These are phyloP conservation scores for Berberis vulgaris DNA, from an alignment of 164 flowering plant genomes.

Conservation along the genomic window DNA sequence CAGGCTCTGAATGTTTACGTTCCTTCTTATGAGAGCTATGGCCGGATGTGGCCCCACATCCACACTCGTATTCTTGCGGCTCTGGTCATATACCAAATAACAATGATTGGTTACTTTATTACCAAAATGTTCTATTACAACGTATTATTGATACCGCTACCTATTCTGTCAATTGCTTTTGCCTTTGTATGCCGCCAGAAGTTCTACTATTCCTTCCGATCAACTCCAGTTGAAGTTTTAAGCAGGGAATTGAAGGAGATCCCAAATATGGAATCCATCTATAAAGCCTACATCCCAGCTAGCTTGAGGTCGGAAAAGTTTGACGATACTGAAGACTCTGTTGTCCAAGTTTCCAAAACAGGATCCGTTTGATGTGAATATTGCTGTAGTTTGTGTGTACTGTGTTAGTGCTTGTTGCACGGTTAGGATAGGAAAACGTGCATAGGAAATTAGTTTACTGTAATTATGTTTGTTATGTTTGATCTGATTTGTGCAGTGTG, in stretches of 20 bases:
- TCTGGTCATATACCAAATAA: conserved; percentile 58
- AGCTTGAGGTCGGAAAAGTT: conserved; percentile 57
- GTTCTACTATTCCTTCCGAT: conserved; percentile 50
- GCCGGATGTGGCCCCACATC: conserved; percentile 96
- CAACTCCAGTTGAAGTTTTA: conserved; percentile 62
- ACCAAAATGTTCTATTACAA: conserved; percentile 37
- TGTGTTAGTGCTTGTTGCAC: too few species aligned
- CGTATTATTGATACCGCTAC: conserved; percentile 52
- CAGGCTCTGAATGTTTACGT: conserved; percentile 92
- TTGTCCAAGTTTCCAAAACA: conserved; percentile 17
- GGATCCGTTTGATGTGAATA: background rate
- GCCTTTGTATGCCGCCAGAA: conserved; percentile 41
- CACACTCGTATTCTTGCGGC: conserved; percentile 57
- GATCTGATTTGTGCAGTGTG: too few species aligned
- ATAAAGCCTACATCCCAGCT: conserved; percentile 59
- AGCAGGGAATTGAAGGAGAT: conserved; percentile 34
- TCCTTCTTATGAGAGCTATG: conserved; percentile 85
- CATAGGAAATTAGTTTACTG: too few species aligned
- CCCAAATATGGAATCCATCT: conserved; percentile 57
- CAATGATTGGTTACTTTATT: conserved; percentile 70
- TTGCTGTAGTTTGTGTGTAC: too few species aligned
- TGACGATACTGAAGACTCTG: conserved; percentile 43
- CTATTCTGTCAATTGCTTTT: conserved; percentile 46
- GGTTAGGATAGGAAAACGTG: too few species aligned
- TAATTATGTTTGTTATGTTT: too few species aligned